phyloP scores from a whole-genome alignment of 2,329 filamentous ascomycete species.

The Xylariaceae sp. region DNA sequence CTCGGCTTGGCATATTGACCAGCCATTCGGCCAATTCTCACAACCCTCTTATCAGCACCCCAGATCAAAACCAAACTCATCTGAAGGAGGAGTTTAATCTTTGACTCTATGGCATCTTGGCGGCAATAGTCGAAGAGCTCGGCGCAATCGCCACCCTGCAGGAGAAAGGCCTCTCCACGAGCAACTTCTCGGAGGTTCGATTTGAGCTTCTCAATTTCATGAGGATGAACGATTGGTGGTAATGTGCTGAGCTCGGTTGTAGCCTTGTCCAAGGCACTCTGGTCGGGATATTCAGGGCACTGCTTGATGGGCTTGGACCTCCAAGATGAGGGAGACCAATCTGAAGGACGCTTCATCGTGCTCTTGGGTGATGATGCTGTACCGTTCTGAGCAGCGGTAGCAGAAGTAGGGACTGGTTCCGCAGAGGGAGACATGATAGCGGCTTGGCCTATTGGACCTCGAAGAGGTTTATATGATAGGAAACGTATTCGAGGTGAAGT shows the following conservation, averaged over 20 bases:
- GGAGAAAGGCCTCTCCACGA: conserved; percentile 82
- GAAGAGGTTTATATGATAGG: too few relatives aligned
- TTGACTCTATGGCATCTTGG: conserved; percentile 83
- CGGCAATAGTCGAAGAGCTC: conserved; percentile 97
- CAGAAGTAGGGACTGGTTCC: too few relatives aligned
- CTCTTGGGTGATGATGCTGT: too few relatives aligned
- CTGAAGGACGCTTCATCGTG: neutral
- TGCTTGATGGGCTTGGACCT: conserved; percentile 76
- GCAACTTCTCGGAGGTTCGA: conserved; percentile 79
- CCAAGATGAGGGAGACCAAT: conserved; percentile 66
- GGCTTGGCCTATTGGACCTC: neutral
- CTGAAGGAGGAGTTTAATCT: conserved; percentile 93
- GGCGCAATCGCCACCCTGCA: conserved; percentile 95
- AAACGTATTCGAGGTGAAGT: too few relatives aligned
- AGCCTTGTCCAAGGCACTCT: conserved; percentile 53
- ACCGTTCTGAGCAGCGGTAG: too few relatives aligned
- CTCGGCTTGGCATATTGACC: conserved; percentile 97
- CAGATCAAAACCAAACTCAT: conserved; percentile 96
- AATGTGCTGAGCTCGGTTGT: conserved; percentile 62
- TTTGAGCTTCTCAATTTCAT: conserved; percentile 77
- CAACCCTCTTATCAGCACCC: conserved; percentile 75
- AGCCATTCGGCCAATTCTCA: conserved; percentile 92
- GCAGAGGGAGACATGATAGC: neutral
- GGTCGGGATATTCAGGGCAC: conserved; percentile 64
- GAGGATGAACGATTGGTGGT: conserved; percentile 74